Evolutionary conservation across 2,329 filamentous ascomycete genomes (phyloP).

Genomic region (Ceratocystis destructans): DNA sequence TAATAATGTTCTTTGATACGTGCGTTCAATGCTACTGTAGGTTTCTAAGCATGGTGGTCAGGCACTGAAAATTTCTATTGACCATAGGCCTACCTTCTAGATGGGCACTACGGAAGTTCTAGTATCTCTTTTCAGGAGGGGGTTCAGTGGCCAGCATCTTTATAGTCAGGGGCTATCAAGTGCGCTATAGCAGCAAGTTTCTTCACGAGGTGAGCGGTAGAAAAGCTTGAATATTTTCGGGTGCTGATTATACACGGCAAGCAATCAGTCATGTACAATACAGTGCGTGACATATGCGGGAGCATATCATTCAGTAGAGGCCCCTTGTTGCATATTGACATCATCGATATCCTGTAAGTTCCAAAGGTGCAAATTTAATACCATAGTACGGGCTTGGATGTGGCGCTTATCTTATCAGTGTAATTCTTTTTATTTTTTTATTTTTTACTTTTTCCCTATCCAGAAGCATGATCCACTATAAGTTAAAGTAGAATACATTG

Average conservation of each 20-base stretch:
- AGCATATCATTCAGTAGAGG: neutral
- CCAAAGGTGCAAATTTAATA: neutral
- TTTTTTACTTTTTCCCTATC: neutral
- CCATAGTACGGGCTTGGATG: neutral
- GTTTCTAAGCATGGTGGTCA: neutral
- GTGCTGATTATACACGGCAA: too few species aligned
- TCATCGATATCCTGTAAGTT: neutral
- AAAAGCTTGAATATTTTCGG: neutral
- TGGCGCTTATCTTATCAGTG: slow-evolving; percentile 17
- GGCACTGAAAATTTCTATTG: slow-evolving; percentile 2
- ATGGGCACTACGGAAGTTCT: neutral
- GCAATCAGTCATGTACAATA: too few species aligned
- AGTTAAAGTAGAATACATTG: neutral
- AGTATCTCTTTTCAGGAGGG: neutral
- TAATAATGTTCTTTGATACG: too few species aligned
- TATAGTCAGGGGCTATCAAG: neutral
- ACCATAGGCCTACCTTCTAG: neutral
- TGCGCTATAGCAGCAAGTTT: neutral
- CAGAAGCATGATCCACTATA: neutral
- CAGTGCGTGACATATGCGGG: too few species aligned
- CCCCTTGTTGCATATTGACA: slow-evolving; percentile 7
- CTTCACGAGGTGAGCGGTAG: neutral
- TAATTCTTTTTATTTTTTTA: too few species aligned
- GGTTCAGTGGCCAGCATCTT: neutral
- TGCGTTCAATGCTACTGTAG: neutral